phyloP scores from a whole-genome alignment of 2,329 filamentous ascomycete genomes.

The Coleophoma crateriformis region DNA sequence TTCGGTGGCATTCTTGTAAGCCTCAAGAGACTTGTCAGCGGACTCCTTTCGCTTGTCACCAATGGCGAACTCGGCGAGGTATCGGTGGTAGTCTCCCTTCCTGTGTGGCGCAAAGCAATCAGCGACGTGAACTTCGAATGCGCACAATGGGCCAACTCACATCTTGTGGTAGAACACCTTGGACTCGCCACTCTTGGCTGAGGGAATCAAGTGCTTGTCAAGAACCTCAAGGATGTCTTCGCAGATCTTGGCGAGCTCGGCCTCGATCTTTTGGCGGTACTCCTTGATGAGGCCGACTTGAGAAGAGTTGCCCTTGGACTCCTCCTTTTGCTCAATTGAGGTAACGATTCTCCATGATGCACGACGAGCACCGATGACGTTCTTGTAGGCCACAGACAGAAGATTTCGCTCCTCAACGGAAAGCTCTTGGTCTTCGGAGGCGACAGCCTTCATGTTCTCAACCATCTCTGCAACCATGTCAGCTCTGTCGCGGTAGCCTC shows the following conservation, averaged over 20 bases:
- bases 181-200: slow-evolving; percentile 93
- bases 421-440: slow-evolving; percentile 77
- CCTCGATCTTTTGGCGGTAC: slow-evolving; percentile 98
- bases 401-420: slow-evolving; percentile 98
- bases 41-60: slow-evolving; percentile 89
- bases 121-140: slow-evolving; percentile 8
- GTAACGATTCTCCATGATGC: slow-evolving; percentile 99
- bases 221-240: slow-evolving; percentile 95
- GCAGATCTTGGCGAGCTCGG: slow-evolving; percentile 95
- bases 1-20: slow-evolving; percentile 99
- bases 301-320: slow-evolving; percentile 96
- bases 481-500: no score
- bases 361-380: slow-evolving; percentile 96
- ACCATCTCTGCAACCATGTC: slow-evolving; percentile 72
- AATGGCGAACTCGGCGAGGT: slow-evolving; percentile 87
- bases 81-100: slow-evolving; percentile 97
- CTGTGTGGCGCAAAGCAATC: slow-evolving; percentile 38
- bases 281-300: slow-evolving; percentile 92
- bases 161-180: slow-evolving; percentile 99
- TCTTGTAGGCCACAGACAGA: slow-evolving; percentile 99
- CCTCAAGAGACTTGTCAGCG: slow-evolving; percentile 83
- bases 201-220: slow-evolving; percentile 88
- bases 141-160: slow-evolving; percentile 47
- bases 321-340: slow-evolving; percentile 99
- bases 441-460: slow-evolving; percentile 97